Evolutionary conservation across 805 yeast species (phyloP), one percentile per base, ranked within the genome.

Genomic region (Myxozyma monticola): DNA sequence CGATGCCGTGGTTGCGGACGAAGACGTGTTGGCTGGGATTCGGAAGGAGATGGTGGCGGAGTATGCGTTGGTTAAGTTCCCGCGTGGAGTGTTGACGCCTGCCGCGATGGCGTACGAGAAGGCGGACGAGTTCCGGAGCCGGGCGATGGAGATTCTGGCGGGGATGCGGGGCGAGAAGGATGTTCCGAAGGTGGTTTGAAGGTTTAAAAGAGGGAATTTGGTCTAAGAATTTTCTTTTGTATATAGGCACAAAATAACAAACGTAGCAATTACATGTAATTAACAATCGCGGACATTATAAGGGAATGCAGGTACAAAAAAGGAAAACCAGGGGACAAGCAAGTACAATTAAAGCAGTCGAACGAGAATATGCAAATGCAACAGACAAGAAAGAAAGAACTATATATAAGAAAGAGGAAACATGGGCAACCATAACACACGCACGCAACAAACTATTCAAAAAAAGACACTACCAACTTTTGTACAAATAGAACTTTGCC

Each of bases 401-500:
- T 28, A 4, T 17, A n/a, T 10, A 14, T 9, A 12, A 34, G 35
- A 15, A 18, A 18, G 12, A 22, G 9, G 24, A 10, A 22, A 25
- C 5, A 24, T 14, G 18, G 18, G 15, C 14, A 35, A 15, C 9
- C 15, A 21, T 9, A 30, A 30, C 14, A 30, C 12, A 30, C 14
- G 15, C n/a, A 4, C n/a, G n/a, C n/a, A n/a, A n/a, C n/a, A n/a
- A n/a, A n/a, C n/a, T n/a, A n/a, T n/a, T n/a, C n/a, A n/a, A n/a
- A 34, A 20, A 28, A 31, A 24, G 45, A 15, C 9, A 45, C 35
- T 41, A 31, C 45, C 43, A 49, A 35, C 49, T 42, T 42, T 46
- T 50, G 42, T 45, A 40, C 7, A 54, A 22, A 29, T 54, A 54
- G 30, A 52, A 54, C 70, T 91, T 91, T 37, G 96, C 97, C 91